Percentiles rank a stretch among this genome's conserved stretches.
These are phyloP conservation scores for Hemisphaericaspora lyxosophila DNA, from an alignment of 1,139 yeast genomes.

Conservation along the genomic window DNA sequence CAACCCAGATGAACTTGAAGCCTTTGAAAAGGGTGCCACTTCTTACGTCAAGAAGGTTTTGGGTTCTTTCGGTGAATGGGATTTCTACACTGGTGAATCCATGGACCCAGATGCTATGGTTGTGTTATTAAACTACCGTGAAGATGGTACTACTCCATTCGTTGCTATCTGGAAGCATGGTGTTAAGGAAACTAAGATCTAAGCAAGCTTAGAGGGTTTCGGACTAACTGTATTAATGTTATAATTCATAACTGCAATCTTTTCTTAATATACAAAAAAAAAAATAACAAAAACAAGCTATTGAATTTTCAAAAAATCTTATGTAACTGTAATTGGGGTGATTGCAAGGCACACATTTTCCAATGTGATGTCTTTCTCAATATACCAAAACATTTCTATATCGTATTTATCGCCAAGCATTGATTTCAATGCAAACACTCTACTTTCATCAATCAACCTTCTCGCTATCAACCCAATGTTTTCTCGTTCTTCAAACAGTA, in stretches of 20 bases:
- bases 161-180: conserved; percentile 99
- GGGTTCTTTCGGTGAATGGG: conserved; percentile 97
- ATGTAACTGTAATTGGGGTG: neutral
- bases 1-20: conserved; percentile 81
- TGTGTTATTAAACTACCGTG: conserved; percentile 98
- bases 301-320: no score
- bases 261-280: neutral
- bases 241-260: neutral
- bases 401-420: conserved; percentile 28
- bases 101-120: conserved; percentile 99
- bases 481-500: conserved; percentile 48
- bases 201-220: conserved; percentile 26
- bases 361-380: conserved; percentile 54
- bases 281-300: no score
- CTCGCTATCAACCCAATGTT: conserved; percentile 65
- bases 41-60: conserved; percentile 94
- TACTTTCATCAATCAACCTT: conserved; percentile 61
- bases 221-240: neutral
- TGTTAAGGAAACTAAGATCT: conserved; percentile 83
- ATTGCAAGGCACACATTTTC: conserved; percentile 65
- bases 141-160: conserved; percentile 97
- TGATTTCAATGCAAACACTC: conserved; percentile 45
- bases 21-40: conserved; percentile 95
- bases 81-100: conserved; percentile 98
- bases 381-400: conserved; percentile 59